These are phyloP conservation scores for Backusella westeae DNA, from an alignment of 192 early-diverging fungal genomes.

Conservation along the genomic window DNA sequence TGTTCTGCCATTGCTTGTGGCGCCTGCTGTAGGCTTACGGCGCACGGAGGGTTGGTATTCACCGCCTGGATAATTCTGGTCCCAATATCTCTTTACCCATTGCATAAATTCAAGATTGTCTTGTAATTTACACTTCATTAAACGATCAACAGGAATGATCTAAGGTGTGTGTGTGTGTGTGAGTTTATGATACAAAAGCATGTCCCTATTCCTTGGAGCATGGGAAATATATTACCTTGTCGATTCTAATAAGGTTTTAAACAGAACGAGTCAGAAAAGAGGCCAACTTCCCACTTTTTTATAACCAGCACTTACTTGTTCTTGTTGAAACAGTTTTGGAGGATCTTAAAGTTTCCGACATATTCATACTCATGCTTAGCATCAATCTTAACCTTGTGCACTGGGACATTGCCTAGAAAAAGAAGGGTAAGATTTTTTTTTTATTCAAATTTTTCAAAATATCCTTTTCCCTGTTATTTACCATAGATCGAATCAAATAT, in stretches of 20 bases:
- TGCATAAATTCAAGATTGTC: slow-evolving; percentile 98
- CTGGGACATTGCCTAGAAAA: slow-evolving; percentile 64
- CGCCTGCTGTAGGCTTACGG: slow-evolving; percentile 32
- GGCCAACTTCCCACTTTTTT: background rate
- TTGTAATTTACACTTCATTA: slow-evolving; percentile 94
- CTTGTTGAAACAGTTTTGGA: slow-evolving; percentile 80
- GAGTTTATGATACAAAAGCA: background rate
- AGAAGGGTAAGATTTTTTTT: background rate
- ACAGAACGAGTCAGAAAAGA: background rate
- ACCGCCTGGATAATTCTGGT: slow-evolving; percentile 75
- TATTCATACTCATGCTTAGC: slow-evolving; percentile 96
- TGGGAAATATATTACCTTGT: slow-evolving; percentile 56
- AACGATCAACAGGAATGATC: slow-evolving; percentile 81
- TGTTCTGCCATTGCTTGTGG: slow-evolving; percentile 21
- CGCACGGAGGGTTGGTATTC: slow-evolving; percentile 76
- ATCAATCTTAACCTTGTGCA: slow-evolving; percentile 86
- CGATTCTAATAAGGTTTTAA: slow-evolving; percentile 43
- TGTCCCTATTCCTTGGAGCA: background rate
- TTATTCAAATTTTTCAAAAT: background rate
- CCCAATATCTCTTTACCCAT: slow-evolving; percentile 92
- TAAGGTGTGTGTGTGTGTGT: slow-evolving; percentile 12
- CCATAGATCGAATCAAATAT: slow-evolving; percentile 67
- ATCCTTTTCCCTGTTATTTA: slow-evolving; percentile 10
- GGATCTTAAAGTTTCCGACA: slow-evolving; percentile 89
- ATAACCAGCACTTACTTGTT: slow-evolving; percentile 55